Conservation (phyloP, 345 rosid genomes). For the Pelargonium nanum region DNA sequence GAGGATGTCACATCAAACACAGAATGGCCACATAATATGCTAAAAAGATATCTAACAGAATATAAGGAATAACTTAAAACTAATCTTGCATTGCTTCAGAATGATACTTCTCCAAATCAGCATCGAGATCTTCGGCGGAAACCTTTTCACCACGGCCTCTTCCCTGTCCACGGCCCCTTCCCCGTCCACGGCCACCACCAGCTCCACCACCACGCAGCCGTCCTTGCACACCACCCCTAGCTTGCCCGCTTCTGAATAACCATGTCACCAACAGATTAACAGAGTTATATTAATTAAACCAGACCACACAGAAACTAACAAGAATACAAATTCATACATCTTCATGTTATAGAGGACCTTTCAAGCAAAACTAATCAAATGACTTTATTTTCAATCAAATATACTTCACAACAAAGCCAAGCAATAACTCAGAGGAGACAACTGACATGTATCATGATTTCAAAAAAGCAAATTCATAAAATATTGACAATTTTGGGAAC, state of each 20-base stretch:
- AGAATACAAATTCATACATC: not conserved
- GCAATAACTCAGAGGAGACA: not conserved
- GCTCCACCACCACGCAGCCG: slow-evolving; percentile 21
- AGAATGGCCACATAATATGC: not conserved
- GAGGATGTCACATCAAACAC: not conserved
- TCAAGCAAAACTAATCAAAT: not conserved
- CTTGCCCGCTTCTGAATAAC: slow-evolving; percentile 24
- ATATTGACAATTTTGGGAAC: too few species aligned
- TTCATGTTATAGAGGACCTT: not conserved
- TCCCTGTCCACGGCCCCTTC: slow-evolving; percentile 29
- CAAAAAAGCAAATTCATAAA: not conserved
- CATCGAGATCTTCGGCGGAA: slow-evolving; percentile 54
- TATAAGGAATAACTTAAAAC: not conserved
- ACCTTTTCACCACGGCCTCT: slow-evolving; percentile 20
- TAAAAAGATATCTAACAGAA: not conserved
- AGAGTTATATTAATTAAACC: not conserved
- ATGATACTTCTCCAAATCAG: slow-evolving; percentile 52
- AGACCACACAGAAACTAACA: not conserved
- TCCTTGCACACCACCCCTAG: slow-evolving; percentile 31
- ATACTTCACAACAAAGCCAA: not conserved
- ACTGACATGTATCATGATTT: not conserved
- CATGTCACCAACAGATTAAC: not conserved
- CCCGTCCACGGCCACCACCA: slow-evolving; percentile 27
- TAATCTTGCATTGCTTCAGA: slow-evolving; percentile 29
- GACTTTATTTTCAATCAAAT: too few species aligned